Base-by-base conservation (phyloP, 164 flowering plant species). In the Magnolia kwangsiensis region DNA sequence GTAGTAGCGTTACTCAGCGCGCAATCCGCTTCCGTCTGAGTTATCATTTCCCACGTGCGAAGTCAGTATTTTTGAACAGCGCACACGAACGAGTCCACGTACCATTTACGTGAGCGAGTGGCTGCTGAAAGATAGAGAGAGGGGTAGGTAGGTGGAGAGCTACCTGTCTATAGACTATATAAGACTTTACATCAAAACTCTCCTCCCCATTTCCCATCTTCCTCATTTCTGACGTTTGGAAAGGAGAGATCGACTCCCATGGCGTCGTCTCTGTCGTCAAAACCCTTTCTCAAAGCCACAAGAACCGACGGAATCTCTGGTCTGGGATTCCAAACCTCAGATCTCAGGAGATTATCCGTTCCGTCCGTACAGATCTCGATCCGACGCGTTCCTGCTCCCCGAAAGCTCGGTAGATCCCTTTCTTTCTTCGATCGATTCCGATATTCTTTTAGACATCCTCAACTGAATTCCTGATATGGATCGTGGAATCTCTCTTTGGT, bases 191-290 rank as follows among this genome's bases (percentile, higher is more conserved):
- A 37, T 7, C 45, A 0, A 37, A 37, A 3, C 7, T 37, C 45
- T 37, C 45, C 45, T 37, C 4, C 45, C 45, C 45, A 4, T 37
- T 37, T 37, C 45, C 45, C 7, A 37, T 37, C 45, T 37, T 37
- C 7, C 7, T 5, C 7, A 5, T 37, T 37, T 3, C 45, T 3
- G 45, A 37, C 45, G 45, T 37, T 37, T 37, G 45, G 45, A 37
- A 37, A 2, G 45, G 6, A 37, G 45, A 37, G 45, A 37, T 37
- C 45, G 45, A 37, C 45, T 68, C 49, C 8, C 51, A 91, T 89
- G 95, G 90, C 45, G 45, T 88, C 90, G 19, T 89, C 91, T 71
- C 80, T 89, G 75, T 79, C 87, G 1, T 74, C 91, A 71, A 84
- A 84, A 69, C 67, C 79, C 1, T 87, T 88, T 51, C 82, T 89